Percentiles rank a stretch among this genome's conserved stretches.
Conservation (phyloP, 164 flowering plant species). For the Platanus orientalis region DNA sequence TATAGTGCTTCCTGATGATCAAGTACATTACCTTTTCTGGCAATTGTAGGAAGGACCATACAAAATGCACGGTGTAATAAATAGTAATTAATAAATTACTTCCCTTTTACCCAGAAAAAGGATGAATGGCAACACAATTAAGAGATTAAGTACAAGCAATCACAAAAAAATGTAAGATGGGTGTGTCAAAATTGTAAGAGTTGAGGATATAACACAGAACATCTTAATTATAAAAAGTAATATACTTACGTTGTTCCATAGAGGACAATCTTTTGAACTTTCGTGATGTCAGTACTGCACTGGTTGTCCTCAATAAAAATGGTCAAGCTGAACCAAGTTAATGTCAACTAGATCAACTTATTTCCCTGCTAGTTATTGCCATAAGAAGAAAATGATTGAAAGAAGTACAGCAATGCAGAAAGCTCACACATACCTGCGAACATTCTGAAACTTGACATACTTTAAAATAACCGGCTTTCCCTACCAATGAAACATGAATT, state of each 20-base stretch:
- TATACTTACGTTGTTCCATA: conserved; percentile 82
- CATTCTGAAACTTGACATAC: conserved; percentile 97
- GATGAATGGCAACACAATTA: too few relatives aligned
- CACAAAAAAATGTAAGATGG: not conserved
- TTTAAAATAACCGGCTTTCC: conserved; percentile 71
- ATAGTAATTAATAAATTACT: too few relatives aligned
- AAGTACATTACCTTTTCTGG: too few relatives aligned
- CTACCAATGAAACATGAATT: conserved; percentile 30
- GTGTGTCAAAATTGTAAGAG: too few relatives aligned
- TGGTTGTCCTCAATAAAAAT: conserved; percentile 96
- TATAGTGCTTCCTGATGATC: too few relatives aligned
- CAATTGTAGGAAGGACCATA: too few relatives aligned
- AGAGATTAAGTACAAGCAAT: not conserved
- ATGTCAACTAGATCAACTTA: not conserved
- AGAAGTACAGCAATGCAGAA: not conserved
- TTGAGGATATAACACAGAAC: not conserved
- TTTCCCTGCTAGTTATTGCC: not conserved
- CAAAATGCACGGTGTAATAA: too few relatives aligned
- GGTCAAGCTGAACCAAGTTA: conserved; percentile 61
- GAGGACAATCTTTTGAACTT: conserved; percentile 79
- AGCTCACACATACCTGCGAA: conserved; percentile 62
- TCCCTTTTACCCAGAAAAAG: too few relatives aligned
- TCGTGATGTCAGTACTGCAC: conserved; percentile 64
- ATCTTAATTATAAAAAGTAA: not conserved
- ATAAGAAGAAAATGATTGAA: not conserved